A percentile compares a stretch with the other conserved stretches of the same genome.
These are phyloP conservation scores for Tricladium varicosporioides DNA, from an alignment of 2,329 filamentous ascomycete genomes.

Conservation along the genomic window DNA sequence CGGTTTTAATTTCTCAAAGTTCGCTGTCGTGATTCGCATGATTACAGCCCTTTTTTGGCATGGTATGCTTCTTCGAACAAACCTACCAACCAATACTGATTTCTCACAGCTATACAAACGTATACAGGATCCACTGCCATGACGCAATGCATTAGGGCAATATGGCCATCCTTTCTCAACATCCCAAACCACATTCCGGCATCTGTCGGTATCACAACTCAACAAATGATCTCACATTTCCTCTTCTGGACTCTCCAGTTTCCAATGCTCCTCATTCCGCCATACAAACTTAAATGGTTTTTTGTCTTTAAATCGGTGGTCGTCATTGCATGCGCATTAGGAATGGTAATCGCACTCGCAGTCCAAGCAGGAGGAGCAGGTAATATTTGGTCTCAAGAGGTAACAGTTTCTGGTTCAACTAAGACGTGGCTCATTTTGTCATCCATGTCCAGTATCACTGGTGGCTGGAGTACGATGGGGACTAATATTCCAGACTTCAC, in stretches of 20 bases:
- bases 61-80: neutral
- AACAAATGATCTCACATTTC: conserved; percentile 52
- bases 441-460: conserved; percentile 1
- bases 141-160: conserved; percentile 40
- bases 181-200: conserved; percentile 50
- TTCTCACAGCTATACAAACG: conserved; percentile 4
- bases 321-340: neutral
- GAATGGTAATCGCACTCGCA: conserved; percentile 8
- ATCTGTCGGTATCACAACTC: conserved; percentile 49
- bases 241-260: conserved; percentile 29
- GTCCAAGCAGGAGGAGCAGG: conserved; percentile 5
- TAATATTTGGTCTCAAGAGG: conserved; percentile 11
- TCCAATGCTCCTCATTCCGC: conserved; percentile 47
- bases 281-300: conserved; percentile 43
- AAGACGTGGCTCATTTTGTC: conserved; percentile 12
- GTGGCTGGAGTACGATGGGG: conserved; percentile 18
- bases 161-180: conserved; percentile 49
- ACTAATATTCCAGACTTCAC: conserved; percentile 42
- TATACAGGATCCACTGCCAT: conserved; percentile 26
- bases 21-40: conserved; percentile 36
- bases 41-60: conserved; percentile 14
- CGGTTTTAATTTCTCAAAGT: conserved; percentile 40
- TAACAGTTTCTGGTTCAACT: neutral
- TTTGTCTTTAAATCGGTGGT: conserved; percentile 45
- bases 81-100: neutral